A percentile compares a stretch with the other conserved stretches of the same genome.
These are phyloP conservation scores for Arxiozyma telluris DNA, from an alignment of 1,139 yeast species.

Conservation along the genomic window DNA sequence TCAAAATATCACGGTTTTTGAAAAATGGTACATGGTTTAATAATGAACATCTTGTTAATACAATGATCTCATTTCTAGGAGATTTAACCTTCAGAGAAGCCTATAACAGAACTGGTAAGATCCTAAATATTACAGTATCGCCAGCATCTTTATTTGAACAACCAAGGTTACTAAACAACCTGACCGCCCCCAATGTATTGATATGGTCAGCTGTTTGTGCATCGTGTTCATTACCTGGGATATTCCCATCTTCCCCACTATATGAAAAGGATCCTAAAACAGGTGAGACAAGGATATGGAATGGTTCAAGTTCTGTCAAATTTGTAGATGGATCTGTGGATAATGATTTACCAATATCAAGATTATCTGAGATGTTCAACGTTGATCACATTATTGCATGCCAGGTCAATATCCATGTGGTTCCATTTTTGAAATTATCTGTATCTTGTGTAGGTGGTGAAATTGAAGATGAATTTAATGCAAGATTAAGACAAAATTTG, in stretches of 20 bases:
- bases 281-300: conserved; percentile 54
- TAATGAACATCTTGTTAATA: conserved; percentile 56
- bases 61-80: conserved; percentile 74
- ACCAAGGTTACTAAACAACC: conserved; percentile 74
- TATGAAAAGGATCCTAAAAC: conserved; percentile 76
- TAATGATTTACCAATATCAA: conserved; percentile 80
- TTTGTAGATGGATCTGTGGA: conserved; percentile 96
- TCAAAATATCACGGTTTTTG: conserved; percentile 40
- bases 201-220: conserved; percentile 98
- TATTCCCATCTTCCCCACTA: conserved; percentile 77
- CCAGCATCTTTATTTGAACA: conserved; percentile 76
- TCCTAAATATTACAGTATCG: conserved; percentile 82
- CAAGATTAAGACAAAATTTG: conserved; percentile 45
- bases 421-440: conserved; percentile 67
- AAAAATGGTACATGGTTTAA: conserved; percentile 79
- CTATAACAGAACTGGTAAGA: conserved; percentile 74
- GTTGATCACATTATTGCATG: conserved; percentile 96
- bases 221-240: conserved; percentile 86
- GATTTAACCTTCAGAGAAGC: conserved; percentile 94
- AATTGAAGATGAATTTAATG: conserved; percentile 51
- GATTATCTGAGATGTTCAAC: conserved; percentile 90
- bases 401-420: conserved; percentile 94
- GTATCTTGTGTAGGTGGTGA: conserved; percentile 62
- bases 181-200: conserved; percentile 90
- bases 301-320: conserved; percentile 59